phyloP scores from a whole-genome alignment of 129 eudicot species.

The Daucus carota region DNA sequence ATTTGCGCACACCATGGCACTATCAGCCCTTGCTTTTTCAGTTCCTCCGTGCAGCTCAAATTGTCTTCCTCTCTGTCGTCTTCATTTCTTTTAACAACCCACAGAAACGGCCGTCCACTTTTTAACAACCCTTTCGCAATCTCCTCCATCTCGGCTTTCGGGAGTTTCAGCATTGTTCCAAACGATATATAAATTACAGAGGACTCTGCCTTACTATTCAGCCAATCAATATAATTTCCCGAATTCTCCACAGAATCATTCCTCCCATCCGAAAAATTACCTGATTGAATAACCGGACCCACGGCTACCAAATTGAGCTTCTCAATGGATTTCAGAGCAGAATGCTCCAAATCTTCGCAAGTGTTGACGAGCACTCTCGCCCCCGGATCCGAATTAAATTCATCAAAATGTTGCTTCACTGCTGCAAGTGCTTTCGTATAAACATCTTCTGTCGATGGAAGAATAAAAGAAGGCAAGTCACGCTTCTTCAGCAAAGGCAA shows the following conservation, averaged over 20 bases:
- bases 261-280: constrained; percentile 11
- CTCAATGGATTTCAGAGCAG: constrained; percentile 10
- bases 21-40: constrained; percentile 7
- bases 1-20: constrained; percentile 5
- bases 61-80: neutral
- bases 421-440: neutral
- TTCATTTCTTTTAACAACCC: constrained; percentile 9
- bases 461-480: constrained; percentile 16
- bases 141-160: constrained; percentile 13
- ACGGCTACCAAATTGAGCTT: constrained; percentile 16
- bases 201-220: neutral
- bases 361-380: constrained; percentile 21
- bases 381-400: neutral
- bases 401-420: constrained; percentile 3
- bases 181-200: constrained; percentile 23
- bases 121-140: constrained; percentile 18
- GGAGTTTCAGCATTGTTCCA: neutral
- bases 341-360: constrained; percentile 16
- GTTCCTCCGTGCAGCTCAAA: neutral
- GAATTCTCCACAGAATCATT: neutral
- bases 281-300: constrained; percentile 29
- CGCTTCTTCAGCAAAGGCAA: neutral
- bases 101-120: constrained; percentile 16
- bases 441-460: neutral
- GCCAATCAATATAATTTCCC: constrained; percentile 4